Conservation (phyloP, 192 early-diverging fungal genomes). For the Mortierella alpina region DNA sequence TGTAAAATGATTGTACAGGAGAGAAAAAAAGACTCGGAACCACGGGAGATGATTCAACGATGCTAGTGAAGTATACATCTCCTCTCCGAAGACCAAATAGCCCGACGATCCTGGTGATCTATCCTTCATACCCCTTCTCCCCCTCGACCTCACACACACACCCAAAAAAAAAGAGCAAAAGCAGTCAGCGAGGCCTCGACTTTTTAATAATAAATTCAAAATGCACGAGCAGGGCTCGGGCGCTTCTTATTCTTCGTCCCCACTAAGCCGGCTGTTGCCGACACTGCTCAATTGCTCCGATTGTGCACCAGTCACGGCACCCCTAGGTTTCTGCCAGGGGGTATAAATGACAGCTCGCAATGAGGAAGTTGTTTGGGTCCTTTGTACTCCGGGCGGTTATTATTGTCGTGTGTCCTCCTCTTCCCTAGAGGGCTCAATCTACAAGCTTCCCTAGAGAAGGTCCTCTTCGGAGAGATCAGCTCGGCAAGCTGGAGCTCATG, state of each 20-base stretch:
- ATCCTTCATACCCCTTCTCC: too few species aligned
- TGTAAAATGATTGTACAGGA: constrained; percentile 7
- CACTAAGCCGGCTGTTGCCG: too few species aligned
- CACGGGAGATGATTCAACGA: not conserved
- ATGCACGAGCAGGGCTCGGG: too few species aligned
- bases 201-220: too few species aligned
- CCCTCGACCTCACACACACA: too few species aligned
- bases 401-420: constrained; percentile 37
- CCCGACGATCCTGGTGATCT: too few species aligned
- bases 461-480: constrained; percentile 24
- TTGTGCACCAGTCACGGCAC: constrained; percentile 8
- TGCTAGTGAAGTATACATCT: constrained; percentile 6
- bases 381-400: constrained; percentile 46
- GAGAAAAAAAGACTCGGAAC: not conserved
- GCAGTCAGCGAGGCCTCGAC: too few species aligned
- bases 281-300: too few species aligned
- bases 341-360: not conserved
- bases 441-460: constrained; percentile 41
- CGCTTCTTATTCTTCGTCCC: too few species aligned
- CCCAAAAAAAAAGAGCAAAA: too few species aligned
- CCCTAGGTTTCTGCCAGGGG: not conserved
- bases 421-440: constrained; percentile 21
- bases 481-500: constrained; percentile 41
- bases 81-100: not conserved
- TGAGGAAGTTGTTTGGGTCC: not conserved